Base-by-base conservation (phyloP, 352 stramenopile genomes). In the Pythium utonaiense region DNA sequence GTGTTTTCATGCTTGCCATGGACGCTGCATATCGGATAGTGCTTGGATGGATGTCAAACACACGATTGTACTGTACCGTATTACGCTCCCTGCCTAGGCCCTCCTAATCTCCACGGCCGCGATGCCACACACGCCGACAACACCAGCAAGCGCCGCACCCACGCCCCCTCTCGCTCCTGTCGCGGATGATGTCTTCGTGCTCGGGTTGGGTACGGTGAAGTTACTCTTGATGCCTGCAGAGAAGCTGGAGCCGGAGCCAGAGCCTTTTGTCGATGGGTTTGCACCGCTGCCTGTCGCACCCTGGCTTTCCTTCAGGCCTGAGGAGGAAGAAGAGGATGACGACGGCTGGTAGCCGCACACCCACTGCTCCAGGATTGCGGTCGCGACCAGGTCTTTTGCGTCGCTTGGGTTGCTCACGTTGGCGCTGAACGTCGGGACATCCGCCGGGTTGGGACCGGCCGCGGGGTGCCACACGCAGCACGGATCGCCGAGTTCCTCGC, bases 401-500 rank as follows among this genome's bases (percentile, higher is more conserved):
- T 69, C 44, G 19, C 56, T 64, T 8, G 58, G 63, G 36, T 73
- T 41, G 13, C 56, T 61, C 14, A 64, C 31, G 33, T 63, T 63
- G 9, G 21, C 50, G 22, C 25, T 38, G 40, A 63, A 70, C 21
- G 56, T 49, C 47, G 65, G 41, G 12, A 45, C 36, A 6, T 53
- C 52, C 17, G 42, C 42, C 10, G 42, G 21, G 14, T 50, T 50
- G 8, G 27, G 22, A 6, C 22, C 21, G n/a, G 17, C 25, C 22
- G 22, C 28, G 30, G 42, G 21, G 14, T 59, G 33, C 60, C 60
- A 73, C 34, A 60, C 56, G 50, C 80, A 89, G 62, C 71, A 71
- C 33, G 78, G 78, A 60, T 89, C 80, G 5, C 78, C 80, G 12
- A 89, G 64, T 48, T 89, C 80, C 55, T 82, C 36, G n/a, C 80